Evolutionary conservation across 2,329 filamentous ascomycete genomes (phyloP), one percentile per base, ranked within the genome.

Genomic region (Colletotrichum ledebouriae): DNA sequence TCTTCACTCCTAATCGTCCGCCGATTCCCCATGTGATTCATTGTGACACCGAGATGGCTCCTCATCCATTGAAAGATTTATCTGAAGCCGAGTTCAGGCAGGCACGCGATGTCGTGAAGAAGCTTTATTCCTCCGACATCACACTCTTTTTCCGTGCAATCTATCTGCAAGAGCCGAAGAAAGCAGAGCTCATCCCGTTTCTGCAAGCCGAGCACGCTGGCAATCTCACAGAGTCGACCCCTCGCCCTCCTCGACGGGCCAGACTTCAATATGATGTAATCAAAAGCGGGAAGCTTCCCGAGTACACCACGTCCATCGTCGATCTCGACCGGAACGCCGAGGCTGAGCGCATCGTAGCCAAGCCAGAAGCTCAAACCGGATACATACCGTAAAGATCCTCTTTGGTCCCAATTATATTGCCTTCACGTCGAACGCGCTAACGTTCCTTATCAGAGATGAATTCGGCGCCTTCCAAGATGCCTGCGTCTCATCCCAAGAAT

Each of bases 181-280:
- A 90, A 77, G 79, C 79, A 42, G 82, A 87, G 42, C 82, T 90
- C 7, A 75, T 89, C 6, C 83, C 83, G 1, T 92, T 89, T 73
- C 80, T 91, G 22, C 86, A 89, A 56, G 87, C 87, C 3, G 89
- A 92, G 74, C 85, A 90, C 70, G 80, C 79, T n/a, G 84, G 85
- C 3, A 75, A 77, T 20, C 75, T 84, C 11, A 78, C 84, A 0
- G 80, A 81, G 1, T 73, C 74, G 10, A 80, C 79, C 3, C 79
- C 79, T 55, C 79, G 83, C 20, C 77, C 85, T 7, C 78, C 84
- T 1, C 82, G 86, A 59, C 80, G 79, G 63, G 78, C 84, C 42
- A 79, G 80, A 71, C 81, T 86, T 63, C 73, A 83, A 60, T 84
- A 84, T 73, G 81, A 84, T 63, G 75, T 79, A 3, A 76, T 83